Percentiles rank a stretch among this genome's conserved stretches.
These are phyloP conservation scores for Globisporangium polare DNA, from an alignment of 352 stramenopile species.

Conservation along the genomic window DNA sequence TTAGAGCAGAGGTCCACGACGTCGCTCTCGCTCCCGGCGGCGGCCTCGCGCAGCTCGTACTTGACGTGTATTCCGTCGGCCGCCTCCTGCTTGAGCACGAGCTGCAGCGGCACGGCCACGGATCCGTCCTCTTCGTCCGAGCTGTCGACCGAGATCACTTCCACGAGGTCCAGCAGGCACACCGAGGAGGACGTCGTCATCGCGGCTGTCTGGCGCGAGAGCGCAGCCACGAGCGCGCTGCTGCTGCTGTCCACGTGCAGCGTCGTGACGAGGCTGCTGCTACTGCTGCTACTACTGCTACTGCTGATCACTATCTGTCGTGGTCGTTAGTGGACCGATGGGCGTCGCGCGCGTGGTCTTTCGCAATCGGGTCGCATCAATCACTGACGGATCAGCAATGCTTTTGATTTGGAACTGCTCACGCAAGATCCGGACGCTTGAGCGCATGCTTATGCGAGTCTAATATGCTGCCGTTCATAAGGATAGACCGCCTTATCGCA, in stretches of 20 bases:
- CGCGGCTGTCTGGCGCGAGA: neutral
- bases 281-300: no score
- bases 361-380: neutral
- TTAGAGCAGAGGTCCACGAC: neutral
- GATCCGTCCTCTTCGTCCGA: constrained; percentile 4
- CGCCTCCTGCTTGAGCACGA: constrained; percentile 3
- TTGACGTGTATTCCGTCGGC: neutral
- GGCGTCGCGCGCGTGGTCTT: neutral
- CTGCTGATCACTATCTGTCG: neutral
- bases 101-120: neutral
- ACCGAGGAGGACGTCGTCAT: neutral
- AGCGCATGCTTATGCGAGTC: no score
- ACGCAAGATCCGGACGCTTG: no score
- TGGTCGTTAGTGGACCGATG: neutral
- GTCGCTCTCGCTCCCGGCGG: neutral
- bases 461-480: no score
- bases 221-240: neutral
- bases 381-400: neutral
- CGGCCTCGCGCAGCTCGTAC: constrained; percentile 1
- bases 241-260: neutral
- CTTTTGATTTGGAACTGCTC: neutral
- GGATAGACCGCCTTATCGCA: no score
- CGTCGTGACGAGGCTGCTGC: neutral
- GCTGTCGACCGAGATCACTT: constrained; percentile 12
- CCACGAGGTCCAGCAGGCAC: constrained; percentile 4